These are phyloP conservation scores for Cicer cuneatum DNA, from an alignment of 306 rosid genomes.

Conservation along the genomic window DNA sequence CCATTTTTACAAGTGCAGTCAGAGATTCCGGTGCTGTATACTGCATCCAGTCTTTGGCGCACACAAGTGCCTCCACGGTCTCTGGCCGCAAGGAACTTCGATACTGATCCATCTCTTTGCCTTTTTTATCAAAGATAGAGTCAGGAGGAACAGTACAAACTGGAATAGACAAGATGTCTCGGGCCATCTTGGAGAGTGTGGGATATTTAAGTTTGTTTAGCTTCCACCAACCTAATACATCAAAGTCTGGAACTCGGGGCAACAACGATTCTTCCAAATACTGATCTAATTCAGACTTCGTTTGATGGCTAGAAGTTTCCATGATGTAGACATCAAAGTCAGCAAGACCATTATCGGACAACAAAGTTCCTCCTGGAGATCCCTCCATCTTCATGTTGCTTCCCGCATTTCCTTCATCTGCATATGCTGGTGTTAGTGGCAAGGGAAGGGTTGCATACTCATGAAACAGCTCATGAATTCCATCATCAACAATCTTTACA, in stretches of 20 bases:
- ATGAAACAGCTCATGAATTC: slow-evolving; percentile 83
- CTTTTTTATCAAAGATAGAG: slow-evolving; percentile 57
- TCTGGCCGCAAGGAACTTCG: slow-evolving; percentile 81
- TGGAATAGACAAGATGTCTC: slow-evolving; percentile 75
- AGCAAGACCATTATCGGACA: slow-evolving; percentile 75
- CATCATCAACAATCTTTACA: slow-evolving; percentile 84
- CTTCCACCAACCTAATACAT: slow-evolving; percentile 91
- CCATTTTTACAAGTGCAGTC: slow-evolving; percentile 63
- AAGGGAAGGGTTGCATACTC: slow-evolving; percentile 79
- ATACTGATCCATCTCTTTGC: slow-evolving; percentile 80
- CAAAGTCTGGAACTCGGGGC: slow-evolving; percentile 85
- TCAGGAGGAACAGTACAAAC: slow-evolving; percentile 69
- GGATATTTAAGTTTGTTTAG: slow-evolving; percentile 88
- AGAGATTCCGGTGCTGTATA: slow-evolving; percentile 55
- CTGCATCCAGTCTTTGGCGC: slow-evolving; percentile 95
- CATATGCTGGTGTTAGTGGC: slow-evolving; percentile 80
- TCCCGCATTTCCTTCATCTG: slow-evolving; percentile 66
- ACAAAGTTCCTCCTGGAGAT: slow-evolving; percentile 58
- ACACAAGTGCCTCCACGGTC: slow-evolving; percentile 81
- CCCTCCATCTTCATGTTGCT: slow-evolving; percentile 51
- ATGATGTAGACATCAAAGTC: slow-evolving; percentile 91
- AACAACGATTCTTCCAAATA: slow-evolving; percentile 86
- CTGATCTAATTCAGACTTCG: slow-evolving; percentile 86
- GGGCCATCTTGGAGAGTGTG: slow-evolving; percentile 92
- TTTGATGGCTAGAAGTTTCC: slow-evolving; percentile 87